Percentiles rank a stretch among this genome's conserved stretches.
phyloP scores from a whole-genome alignment of 106 monocot species.

The Acorus calamus region DNA sequence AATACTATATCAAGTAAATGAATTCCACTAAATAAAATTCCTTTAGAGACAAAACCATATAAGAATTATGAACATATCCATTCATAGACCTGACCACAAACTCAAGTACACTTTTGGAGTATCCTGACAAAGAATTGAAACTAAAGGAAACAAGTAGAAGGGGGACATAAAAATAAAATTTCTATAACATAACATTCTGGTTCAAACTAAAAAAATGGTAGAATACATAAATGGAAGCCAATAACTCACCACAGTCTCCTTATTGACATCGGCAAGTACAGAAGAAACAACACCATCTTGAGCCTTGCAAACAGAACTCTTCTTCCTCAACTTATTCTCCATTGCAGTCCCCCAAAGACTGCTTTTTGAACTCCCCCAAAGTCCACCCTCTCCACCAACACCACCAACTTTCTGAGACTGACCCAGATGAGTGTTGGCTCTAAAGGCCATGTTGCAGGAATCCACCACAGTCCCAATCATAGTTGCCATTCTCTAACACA shows the following conservation, averaged over 20 bases:
- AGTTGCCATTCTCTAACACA: too few species aligned
- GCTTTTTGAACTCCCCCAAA: slow-evolving; percentile 21
- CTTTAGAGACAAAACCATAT: too few species aligned
- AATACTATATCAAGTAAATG: too few species aligned
- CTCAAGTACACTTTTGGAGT: too few species aligned
- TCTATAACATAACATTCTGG: background rate
- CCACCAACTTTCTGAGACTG: background rate
- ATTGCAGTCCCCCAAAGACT: background rate
- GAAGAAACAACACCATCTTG: slow-evolving; percentile 6
- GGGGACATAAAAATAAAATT: background rate
- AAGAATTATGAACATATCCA: too few species aligned
- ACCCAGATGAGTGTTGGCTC: too few species aligned
- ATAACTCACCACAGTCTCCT: slow-evolving; percentile 19
- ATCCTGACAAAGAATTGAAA: too few species aligned
- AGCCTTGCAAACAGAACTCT: slow-evolving; percentile 4
- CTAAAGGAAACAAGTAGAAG: too few species aligned
- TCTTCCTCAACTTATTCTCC: background rate
- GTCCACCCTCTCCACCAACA: slow-evolving; percentile 12
- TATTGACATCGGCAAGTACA: slow-evolving; percentile 35
- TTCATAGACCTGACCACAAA: too few species aligned
- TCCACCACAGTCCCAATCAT: too few species aligned
- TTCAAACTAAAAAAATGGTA: background rate
- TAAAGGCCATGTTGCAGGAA: too few species aligned
- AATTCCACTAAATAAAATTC: too few species aligned
- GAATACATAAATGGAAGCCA: background rate